phyloP scores from a whole-genome alignment of 257 asterid species.

The Asclepias syriaca region DNA sequence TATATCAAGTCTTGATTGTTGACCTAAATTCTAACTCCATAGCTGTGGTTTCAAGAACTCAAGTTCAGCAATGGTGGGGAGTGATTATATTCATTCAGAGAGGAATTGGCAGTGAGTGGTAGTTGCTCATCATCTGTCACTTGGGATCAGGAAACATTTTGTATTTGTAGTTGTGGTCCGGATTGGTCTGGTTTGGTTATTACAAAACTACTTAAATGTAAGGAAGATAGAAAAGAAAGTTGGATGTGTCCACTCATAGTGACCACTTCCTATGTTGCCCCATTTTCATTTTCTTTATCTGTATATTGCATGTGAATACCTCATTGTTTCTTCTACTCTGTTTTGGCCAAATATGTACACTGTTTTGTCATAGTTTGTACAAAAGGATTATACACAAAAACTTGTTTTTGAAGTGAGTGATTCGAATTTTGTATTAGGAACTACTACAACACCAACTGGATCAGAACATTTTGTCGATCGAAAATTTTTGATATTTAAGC shows the following conservation, averaged over 20 bases:
- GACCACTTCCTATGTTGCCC: not conserved
- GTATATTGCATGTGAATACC: constrained; percentile 11
- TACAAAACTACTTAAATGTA: not conserved
- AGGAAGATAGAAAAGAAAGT: not conserved
- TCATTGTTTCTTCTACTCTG: not conserved
- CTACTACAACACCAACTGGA: no score
- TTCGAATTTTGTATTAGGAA: no score
- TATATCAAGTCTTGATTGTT: no score
- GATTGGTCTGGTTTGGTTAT: no score
- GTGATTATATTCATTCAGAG: not conserved
- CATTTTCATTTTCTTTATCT: not conserved
- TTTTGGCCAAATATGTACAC: constrained; percentile 2
- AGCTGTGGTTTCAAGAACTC: not conserved
- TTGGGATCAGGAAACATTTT: not conserved
- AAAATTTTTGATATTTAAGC: not conserved
- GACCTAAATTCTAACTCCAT: not conserved
- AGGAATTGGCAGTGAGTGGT: no score
- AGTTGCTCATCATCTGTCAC: not conserved
- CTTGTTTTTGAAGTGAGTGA: no score
- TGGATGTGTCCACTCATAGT: constrained; percentile 10
- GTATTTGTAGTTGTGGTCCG: not conserved
- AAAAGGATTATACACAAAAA: no score
- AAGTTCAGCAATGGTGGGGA: not conserved
- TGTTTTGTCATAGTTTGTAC: not conserved
- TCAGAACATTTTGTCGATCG: not conserved